Conservation (phyloP, 2,329 filamentous ascomycete genomes). For the Pseudogymnoascus sp. region DNA sequence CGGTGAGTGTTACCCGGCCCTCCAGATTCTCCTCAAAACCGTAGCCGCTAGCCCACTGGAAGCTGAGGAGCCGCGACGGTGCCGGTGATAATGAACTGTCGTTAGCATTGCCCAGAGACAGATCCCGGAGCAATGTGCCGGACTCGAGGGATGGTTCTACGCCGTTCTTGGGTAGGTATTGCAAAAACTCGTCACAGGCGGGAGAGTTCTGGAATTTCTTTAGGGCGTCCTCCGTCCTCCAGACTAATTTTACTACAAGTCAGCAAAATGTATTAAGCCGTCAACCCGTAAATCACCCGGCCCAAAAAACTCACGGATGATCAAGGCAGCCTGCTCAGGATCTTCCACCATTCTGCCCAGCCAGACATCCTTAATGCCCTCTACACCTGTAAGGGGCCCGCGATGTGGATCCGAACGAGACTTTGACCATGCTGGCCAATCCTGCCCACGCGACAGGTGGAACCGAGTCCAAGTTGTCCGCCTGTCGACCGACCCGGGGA, state of each 20-base stretch:
- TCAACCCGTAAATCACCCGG: background rate
- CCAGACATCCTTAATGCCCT: slow-evolving; percentile 25
- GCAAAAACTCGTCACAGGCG: background rate
- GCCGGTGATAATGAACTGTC: background rate
- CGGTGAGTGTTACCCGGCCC: background rate
- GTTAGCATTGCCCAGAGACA: background rate
- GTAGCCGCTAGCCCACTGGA: background rate
- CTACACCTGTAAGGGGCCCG: background rate
- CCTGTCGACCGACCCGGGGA: background rate
- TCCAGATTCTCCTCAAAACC: background rate
- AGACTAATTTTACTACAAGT: background rate
- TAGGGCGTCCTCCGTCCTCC: background rate
- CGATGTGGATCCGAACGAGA: slow-evolving; percentile 15
- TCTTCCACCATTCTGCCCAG: slow-evolving; percentile 21
- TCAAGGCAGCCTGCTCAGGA: slow-evolving; percentile 19
- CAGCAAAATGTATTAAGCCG: background rate
- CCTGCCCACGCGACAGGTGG: slow-evolving; percentile 17
- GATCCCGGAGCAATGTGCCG: background rate
- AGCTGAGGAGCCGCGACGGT: background rate
- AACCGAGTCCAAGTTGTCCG: slow-evolving; percentile 19
- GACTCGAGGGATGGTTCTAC: background rate
- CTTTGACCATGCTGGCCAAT: slow-evolving; percentile 20
- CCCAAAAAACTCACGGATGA: slow-evolving; percentile 11
- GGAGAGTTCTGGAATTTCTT: background rate
- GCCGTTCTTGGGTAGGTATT: background rate